These are phyloP conservation scores for Linnemannia exigua DNA, from an alignment of 192 early-diverging fungal genomes.

Conservation along the genomic window DNA sequence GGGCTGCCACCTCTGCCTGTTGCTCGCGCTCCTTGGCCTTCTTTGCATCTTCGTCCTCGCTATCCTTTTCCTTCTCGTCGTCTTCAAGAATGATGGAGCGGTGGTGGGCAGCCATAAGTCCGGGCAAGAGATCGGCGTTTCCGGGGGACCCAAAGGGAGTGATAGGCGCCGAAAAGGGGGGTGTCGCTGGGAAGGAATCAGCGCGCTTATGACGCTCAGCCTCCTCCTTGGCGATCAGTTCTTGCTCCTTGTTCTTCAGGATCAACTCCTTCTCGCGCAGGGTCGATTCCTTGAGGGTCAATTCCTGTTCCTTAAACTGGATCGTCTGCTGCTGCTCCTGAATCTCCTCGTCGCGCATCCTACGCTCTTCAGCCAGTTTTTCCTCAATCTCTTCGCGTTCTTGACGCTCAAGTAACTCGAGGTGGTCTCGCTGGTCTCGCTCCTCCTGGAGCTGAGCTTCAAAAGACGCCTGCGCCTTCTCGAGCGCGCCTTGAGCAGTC, in stretches of 20 bases:
- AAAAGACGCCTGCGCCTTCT: slow-evolving; percentile 17
- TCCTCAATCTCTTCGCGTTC: slow-evolving; percentile 42
- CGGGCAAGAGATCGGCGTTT: slow-evolving; percentile 31
- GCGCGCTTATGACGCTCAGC: slow-evolving; percentile 13
- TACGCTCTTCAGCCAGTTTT: slow-evolving; percentile 6
- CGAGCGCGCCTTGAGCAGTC: not conserved
- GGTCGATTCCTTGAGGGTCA: slow-evolving; percentile 26
- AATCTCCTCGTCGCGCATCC: slow-evolving; percentile 27
- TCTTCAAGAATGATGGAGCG: not conserved
- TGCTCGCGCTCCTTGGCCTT: slow-evolving; percentile 19
- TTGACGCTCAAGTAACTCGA: slow-evolving; percentile 34
- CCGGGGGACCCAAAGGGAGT: slow-evolving; percentile 49
- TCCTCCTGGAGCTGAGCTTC: slow-evolving; percentile 41
- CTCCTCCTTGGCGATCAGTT: slow-evolving; percentile 31
- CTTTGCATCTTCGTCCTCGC: not conserved
- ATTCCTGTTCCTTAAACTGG: slow-evolving; percentile 39
- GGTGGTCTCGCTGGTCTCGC: slow-evolving; percentile 40
- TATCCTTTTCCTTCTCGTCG: not conserved
- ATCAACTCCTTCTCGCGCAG: slow-evolving; percentile 28
- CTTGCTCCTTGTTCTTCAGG: slow-evolving; percentile 33
- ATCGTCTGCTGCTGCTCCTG: slow-evolving; percentile 14
- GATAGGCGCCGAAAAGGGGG: slow-evolving; percentile 35
- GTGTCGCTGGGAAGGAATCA: slow-evolving; percentile 20
- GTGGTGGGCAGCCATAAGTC: slow-evolving; percentile 32
- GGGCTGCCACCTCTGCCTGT: slow-evolving; percentile 25